Evolutionary conservation across 768 basidiomycete genomes (phyloP), one percentile per base, ranked within the genome.

Genomic region (Boletus edulis): DNA sequence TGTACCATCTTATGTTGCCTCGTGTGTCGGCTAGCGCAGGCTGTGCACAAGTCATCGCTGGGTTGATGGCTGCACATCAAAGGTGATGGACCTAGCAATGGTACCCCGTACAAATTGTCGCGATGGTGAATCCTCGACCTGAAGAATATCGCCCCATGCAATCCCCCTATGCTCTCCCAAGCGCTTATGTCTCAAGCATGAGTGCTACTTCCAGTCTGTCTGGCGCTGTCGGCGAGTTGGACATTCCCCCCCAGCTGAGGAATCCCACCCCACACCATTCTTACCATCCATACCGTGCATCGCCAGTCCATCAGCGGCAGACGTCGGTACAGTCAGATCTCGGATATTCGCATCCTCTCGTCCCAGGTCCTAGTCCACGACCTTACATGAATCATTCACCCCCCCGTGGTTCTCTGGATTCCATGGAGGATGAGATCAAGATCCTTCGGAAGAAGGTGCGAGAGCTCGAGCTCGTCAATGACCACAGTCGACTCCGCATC

Each of bases 391-490:
- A 35, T 22, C 66, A 70, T n/a, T 59, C 59, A 3, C 56, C 67
- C 15, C 55, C 60, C 5, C 46, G 58, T 2, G 22, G 46, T 0
- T 42, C 64, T 3, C 56, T 39, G n/a, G 68, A 70, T 22, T 55
- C 64, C 7, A 54, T 65, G 51, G 78, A 83, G 29, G 78, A 78
- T 7, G 86, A 89, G 62, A 67, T 86, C 43, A 75, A 71, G 20
- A 73, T 70, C 29, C 79, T 91, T 27, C 81, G 81, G 39, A 80
- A 77, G 58, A 78, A 75, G 55, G 73, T 90, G 46, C 79, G 74
- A 18, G 84, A 89, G 56, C 78, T 89, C 37, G 86, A 91, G 71
- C 76, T 78, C 51, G 76, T 81, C 56, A 80, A 83, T 62, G 75
- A 80, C 42, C 77, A 78, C 24, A 76, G 76, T 32, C 77, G 77